Evolutionary conservation across 768 basidiomycete species (phyloP).

Genomic region (Artomyces pyxidatus): DNA sequence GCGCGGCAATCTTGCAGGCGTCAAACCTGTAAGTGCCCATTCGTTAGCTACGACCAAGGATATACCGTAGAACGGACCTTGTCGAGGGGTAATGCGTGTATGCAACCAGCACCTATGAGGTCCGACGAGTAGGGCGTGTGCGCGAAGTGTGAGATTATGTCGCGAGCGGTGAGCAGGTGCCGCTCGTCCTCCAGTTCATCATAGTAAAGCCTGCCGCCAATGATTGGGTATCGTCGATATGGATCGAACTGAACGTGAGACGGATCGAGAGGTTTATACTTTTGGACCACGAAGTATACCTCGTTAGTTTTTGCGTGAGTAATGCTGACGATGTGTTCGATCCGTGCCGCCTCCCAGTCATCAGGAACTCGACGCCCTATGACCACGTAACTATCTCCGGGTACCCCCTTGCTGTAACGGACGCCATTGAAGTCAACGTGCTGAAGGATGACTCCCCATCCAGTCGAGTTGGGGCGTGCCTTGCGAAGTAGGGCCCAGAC

Average conservation of each 20-base stretch:
- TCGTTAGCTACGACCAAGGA: too few relatives aligned
- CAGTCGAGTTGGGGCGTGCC: too few relatives aligned
- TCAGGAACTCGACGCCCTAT: neutral
- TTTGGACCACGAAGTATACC: neutral
- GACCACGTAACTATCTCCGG: neutral
- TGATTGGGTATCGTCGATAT: neutral
- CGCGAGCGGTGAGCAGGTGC: neutral
- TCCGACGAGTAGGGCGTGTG: neutral
- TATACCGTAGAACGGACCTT: too few relatives aligned
- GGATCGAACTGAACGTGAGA: neutral
- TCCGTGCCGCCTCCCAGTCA: neutral
- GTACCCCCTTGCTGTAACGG: neutral
- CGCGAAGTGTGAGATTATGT: neutral
- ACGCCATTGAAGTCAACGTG: neutral
- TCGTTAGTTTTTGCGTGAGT: neutral
- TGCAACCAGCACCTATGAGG: neutral
- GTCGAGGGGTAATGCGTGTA: neutral
- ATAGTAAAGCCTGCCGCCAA: neutral
- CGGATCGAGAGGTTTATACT: neutral
- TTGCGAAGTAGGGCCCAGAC: neutral
- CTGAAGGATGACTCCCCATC: neutral
- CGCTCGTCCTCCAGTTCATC: too few relatives aligned
- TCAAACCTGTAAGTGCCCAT: too few relatives aligned
- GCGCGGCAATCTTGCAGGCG: too few relatives aligned
- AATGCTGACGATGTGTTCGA: neutral